Evolutionary conservation across 1,284 basidiomycete species (phyloP).

Genomic region (Cystobasidium pallidum): DNA sequence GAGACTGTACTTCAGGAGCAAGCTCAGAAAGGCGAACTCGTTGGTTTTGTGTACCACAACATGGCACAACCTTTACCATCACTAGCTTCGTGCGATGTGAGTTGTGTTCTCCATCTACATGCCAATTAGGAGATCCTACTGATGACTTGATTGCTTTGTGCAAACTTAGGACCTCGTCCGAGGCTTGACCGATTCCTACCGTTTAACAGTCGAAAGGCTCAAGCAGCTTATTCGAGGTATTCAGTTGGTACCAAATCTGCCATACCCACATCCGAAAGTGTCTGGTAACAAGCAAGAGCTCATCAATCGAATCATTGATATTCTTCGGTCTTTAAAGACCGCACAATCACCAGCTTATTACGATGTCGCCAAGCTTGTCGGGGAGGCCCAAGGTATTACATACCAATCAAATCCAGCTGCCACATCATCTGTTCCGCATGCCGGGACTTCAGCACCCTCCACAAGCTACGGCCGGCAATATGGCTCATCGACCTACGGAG

Average conservation of each 20-base stretch:
- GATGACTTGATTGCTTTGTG: no score
- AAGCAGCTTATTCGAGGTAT: conserved; percentile 33
- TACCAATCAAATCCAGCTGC: not conserved
- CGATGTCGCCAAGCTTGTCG: conserved; percentile 26
- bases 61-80: conserved; percentile 24
- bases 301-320: conserved; percentile 12
- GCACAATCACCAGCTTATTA: conserved; percentile 5
- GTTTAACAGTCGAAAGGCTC: conserved; percentile 36
- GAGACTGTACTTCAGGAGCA: not conserved
- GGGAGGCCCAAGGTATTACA: conserved; percentile 26
- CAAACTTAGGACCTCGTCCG: conserved; percentile 29
- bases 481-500: not conserved
- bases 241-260: not conserved
- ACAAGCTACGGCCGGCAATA: conserved; percentile 4
- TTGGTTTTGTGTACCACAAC: not conserved
- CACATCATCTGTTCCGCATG: not conserved
- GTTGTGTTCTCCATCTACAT: no score
- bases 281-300: conserved; percentile 32
- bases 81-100: conserved; percentile 31
- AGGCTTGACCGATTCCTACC: conserved; percentile 15
- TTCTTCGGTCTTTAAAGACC: conserved; percentile 20
- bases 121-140: no score
- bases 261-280: not conserved
- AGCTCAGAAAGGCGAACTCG: not conserved
- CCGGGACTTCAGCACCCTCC: not conserved